phyloP scores from a whole-genome alignment of 2,329 filamentous ascomycete genomes.

The Pyrenophora teres region DNA sequence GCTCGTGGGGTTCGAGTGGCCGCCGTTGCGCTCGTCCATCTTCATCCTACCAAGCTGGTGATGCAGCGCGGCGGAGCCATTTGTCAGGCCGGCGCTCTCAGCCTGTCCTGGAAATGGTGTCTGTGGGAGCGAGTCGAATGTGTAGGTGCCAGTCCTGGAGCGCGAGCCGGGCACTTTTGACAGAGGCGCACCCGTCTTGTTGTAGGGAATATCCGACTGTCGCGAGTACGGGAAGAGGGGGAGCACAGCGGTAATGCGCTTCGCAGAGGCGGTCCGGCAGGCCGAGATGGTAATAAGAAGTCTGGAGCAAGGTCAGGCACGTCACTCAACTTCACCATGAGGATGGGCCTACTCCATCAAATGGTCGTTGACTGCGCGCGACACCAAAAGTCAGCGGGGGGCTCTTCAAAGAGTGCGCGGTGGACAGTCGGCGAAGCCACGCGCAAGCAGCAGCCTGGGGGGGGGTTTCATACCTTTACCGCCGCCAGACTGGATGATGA shows the following conservation, averaged over 20 bases:
- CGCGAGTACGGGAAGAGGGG: slow-evolving; percentile 96
- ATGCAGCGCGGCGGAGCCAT: slow-evolving; percentile 71
- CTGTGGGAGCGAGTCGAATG: slow-evolving; percentile 88
- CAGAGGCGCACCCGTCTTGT: slow-evolving; percentile 89
- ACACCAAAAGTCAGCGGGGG: slow-evolving; percentile 21
- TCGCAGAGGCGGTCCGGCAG: slow-evolving; percentile 92
- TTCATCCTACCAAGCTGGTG: slow-evolving; percentile 73
- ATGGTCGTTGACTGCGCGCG: slow-evolving; percentile 78
- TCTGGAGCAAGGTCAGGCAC: slow-evolving; percentile 36
- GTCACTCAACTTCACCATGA: slow-evolving; percentile 29
- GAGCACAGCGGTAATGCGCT: slow-evolving; percentile 88
- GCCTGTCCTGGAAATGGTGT: slow-evolving; percentile 76
- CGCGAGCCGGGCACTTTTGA: slow-evolving; percentile 62
- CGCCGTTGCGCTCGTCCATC: slow-evolving; percentile 60
- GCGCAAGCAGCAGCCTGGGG: too few species aligned
- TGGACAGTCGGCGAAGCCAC: background rate
- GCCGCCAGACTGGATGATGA: slow-evolving; percentile 93
- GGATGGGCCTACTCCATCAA: slow-evolving; percentile 70
- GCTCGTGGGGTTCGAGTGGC: slow-evolving; percentile 32
- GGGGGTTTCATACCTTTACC: slow-evolving; percentile 59
- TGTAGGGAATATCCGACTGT: slow-evolving; percentile 95
- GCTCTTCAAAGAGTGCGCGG: slow-evolving; percentile 5
- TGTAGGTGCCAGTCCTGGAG: slow-evolving; percentile 62
- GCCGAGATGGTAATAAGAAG: slow-evolving; percentile 98
- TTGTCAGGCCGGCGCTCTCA: slow-evolving; percentile 68